Evolutionary conservation across 192 early-diverging fungal species (phyloP).

Genomic region (Powellomyces hirtus): DNA sequence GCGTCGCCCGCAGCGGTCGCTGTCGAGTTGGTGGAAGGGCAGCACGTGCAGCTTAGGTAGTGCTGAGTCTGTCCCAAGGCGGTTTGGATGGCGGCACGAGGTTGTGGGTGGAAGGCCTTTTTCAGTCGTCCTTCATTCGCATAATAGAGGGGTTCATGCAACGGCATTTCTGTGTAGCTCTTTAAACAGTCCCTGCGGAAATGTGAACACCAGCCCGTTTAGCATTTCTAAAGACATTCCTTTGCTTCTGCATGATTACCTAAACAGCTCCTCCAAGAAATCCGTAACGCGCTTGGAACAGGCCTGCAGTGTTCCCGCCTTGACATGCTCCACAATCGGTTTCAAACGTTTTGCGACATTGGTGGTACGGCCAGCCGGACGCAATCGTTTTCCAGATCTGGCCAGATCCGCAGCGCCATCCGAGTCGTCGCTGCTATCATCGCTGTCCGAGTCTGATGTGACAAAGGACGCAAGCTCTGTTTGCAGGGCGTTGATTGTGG

Average conservation of each 20-base stretch:
- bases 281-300: slow-evolving; percentile 31
- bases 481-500: not conserved
- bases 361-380: not conserved
- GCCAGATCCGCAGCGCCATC: not conserved
- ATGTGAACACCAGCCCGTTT: not conserved
- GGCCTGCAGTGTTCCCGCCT: slow-evolving; percentile 25
- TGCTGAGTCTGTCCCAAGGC: slow-evolving; percentile 73
- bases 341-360: slow-evolving; percentile 17
- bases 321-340: slow-evolving; percentile 19
- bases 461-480: slow-evolving; percentile 3
- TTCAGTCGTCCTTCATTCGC: slow-evolving; percentile 66
- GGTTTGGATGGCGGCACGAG: slow-evolving; percentile 79
- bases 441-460: slow-evolving; percentile 18
- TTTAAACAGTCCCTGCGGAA: slow-evolving; percentile 26
- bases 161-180: slow-evolving; percentile 60
- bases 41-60: slow-evolving; percentile 85
- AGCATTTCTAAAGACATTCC: not conserved
- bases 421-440: not conserved
- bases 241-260: slow-evolving; percentile 29
- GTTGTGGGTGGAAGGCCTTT: slow-evolving; percentile 80
- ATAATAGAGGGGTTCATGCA: slow-evolving; percentile 84
- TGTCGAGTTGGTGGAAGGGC: slow-evolving; percentile 32
- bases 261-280: slow-evolving; percentile 39
- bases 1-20: slow-evolving; percentile 27
- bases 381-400: not conserved